Evolutionary conservation across 805 yeast species (phyloP), one percentile per base, ranked within the genome.

Genomic region (Barnettozyma wickerhamii): DNA sequence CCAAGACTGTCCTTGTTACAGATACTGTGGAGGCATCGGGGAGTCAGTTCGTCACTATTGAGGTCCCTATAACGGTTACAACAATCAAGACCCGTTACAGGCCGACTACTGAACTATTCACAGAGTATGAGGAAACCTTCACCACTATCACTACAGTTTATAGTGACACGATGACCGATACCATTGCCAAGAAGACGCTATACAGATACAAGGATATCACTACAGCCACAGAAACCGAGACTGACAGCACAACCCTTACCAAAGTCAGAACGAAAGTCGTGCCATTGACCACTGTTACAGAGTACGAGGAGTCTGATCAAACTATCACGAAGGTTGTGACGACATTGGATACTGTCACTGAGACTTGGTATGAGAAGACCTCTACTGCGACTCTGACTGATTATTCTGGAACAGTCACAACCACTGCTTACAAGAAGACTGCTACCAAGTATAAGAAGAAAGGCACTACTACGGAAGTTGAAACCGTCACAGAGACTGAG

Each of bases 311-410:
- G 26, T 55, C 58, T 10, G 52, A 52, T 31, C 38, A 47, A 18
- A 62, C 65, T 5, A 45, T 54, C 2, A 58, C 63, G 0, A 57
- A 51, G 7, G 40, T 52, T 5, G 53, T 41, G 5, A 51, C 50
- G 1, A 50, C 51, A 5, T 48, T 47, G 20, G 54, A 48, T n/a
- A 48, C 58, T 17, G 46, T 42, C 5, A 48, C 51, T 23, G 49
- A 50, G 10, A 45, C 50, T 6, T 33, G 42, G 38, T 41, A 27
- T 19, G 49, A 45, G 10, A 32, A 32, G 6, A 26, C 29, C 7
- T 19, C 38, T 2, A 44, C 52, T 6, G 29, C 37, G 4, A 44
- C 54, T 3, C 18, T 29, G 4, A 51, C 49, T 1, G 37, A 38
- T 10, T 49, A 35, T 29, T 29, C 45, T 4, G 49, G 46, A 5